phyloP scores from a whole-genome alignment of 306 rosid species.

The Astragalus membranaceus region DNA sequence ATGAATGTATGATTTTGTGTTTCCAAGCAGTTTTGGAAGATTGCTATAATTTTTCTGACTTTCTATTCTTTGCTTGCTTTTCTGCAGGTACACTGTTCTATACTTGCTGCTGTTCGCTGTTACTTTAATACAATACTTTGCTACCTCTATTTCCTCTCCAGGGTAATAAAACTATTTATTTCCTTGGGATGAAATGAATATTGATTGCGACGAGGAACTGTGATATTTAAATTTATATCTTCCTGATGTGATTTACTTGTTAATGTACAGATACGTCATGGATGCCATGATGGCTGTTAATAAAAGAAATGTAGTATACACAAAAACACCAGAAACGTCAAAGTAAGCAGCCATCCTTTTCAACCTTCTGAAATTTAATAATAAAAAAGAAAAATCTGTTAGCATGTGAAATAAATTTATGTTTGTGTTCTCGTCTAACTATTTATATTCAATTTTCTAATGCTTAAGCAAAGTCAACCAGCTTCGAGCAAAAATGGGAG shows the following conservation, averaged over 20 bases:
- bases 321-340: conserved; percentile 34
- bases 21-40: neutral
- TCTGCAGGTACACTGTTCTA: conserved; percentile 59
- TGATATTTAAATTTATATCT: conserved; percentile 2
- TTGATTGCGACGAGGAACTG: conserved; percentile 1
- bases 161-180: conserved; percentile 53
- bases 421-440: conserved; percentile 32
- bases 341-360: conserved; percentile 45
- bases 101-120: conserved; percentile 62
- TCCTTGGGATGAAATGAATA: conserved; percentile 1
- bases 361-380: neutral
- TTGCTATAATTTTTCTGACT: conserved; percentile 1
- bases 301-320: conserved; percentile 38
- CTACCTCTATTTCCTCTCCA: conserved; percentile 76
- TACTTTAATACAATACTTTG: conserved; percentile 70
- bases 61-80: conserved; percentile 10
- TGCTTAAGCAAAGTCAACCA: conserved; percentile 91
- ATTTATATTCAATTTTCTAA: conserved; percentile 27
- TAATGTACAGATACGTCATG: conserved; percentile 49
- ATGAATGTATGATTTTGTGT: neutral
- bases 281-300: conserved; percentile 62
- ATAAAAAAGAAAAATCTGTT: conserved; percentile 8
- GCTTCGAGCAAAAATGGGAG: conserved; percentile 76
- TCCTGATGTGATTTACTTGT: conserved; percentile 5
- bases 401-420: conserved; percentile 10